Evolutionary conservation across 768 basidiomycete genomes (phyloP), one percentile per base, ranked within the genome.

Genomic region (Mycena kentingensis): DNA sequence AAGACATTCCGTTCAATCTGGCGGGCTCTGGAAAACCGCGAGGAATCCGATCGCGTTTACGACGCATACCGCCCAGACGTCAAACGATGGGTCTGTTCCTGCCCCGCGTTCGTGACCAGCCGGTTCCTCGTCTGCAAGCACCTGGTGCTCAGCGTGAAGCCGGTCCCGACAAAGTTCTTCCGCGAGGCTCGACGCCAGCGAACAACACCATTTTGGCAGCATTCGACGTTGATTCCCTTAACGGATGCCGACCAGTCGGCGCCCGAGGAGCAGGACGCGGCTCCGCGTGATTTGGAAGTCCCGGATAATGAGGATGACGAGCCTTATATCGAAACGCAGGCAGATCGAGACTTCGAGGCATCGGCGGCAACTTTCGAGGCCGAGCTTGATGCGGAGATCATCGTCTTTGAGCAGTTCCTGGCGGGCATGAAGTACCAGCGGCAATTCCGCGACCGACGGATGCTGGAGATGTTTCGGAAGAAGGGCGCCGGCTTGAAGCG

Each of bases 1-100:
- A 43, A 52, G 18, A 46, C 25, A 7, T 56, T 60, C 44, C 54
- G 55, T 32, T 15, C 2, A 1, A 24, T 46, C 18, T 58, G 53
- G 53, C n/a, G n/a, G n/a, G n/a, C n/a, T n/a, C n/a, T n/a, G n/a
- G n/a, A n/a, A n/a, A n/a, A n/a, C n/a, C n/a, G n/a, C n/a, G n/a
- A n/a, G n/a, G n/a, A n/a, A n/a, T n/a, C n/a, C n/a, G n/a, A n/a
- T n/a, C n/a, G n/a, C n/a, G n/a, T n/a, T n/a, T n/a, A n/a, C n/a
- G n/a, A n/a, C n/a, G n/a, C n/a, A n/a, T n/a, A n/a, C n/a, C n/a
- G n/a, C n/a, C n/a, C n/a, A n/a, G n/a, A n/a, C n/a, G n/a, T n/a
- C n/a, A n/a, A n/a, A n/a, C n/a, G 34, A 47, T 41, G 39, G 39
- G 11, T 41, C 12, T 41, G 39, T 18, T 13, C 39, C 4, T 41